Percentiles rank a stretch among this genome's conserved stretches.
Evolutionary conservation across 2,329 filamentous ascomycete genomes (phyloP).

Genomic region (Neofusicoccum laricinum): DNA sequence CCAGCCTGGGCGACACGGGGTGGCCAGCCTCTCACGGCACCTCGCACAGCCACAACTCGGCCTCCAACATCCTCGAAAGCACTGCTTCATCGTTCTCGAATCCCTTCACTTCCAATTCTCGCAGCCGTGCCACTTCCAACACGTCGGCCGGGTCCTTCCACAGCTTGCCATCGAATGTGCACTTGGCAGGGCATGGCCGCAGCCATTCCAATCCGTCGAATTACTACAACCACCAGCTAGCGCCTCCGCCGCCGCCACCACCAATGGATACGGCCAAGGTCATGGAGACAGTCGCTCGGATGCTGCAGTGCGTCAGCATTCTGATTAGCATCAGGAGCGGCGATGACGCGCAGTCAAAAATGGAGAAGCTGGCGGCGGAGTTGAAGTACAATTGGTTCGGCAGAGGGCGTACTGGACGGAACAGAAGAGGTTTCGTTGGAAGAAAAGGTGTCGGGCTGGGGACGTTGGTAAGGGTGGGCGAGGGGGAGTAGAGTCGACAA

Average conservation of each 20-base stretch:
- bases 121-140: constrained; percentile 62
- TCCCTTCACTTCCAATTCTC: constrained; percentile 14
- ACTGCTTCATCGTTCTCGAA: constrained; percentile 46
- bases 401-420: constrained; percentile 81
- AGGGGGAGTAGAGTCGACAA: background rate
- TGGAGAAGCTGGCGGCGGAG: constrained; percentile 79
- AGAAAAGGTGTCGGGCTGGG: constrained; percentile 9
- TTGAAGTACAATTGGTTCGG: constrained; percentile 97
- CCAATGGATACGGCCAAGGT: constrained; percentile 64
- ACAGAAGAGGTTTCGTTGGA: constrained; percentile 71
- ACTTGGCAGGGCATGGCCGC: constrained; percentile 21
- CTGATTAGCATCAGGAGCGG: constrained; percentile 71
- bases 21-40: constrained; percentile 57
- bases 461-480: constrained; percentile 4
- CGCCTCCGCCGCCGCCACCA: constrained; percentile 25
- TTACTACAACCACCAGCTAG: constrained; percentile 10
- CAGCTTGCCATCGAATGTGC: constrained; percentile 32
- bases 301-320: constrained; percentile 95
- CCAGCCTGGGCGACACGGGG: constrained; percentile 22
- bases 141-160: constrained; percentile 57
- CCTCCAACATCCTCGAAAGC: constrained; percentile 69
- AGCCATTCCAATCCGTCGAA: constrained; percentile 22
- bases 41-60: constrained; percentile 70
- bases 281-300: constrained; percentile 89
- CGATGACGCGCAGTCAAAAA: constrained; percentile 72